A percentile compares a stretch with the other conserved stretches of the same genome.
Evolutionary conservation across 2,329 filamentous ascomycete genomes (phyloP).

Genomic region (Colletotrichum sp.): DNA sequence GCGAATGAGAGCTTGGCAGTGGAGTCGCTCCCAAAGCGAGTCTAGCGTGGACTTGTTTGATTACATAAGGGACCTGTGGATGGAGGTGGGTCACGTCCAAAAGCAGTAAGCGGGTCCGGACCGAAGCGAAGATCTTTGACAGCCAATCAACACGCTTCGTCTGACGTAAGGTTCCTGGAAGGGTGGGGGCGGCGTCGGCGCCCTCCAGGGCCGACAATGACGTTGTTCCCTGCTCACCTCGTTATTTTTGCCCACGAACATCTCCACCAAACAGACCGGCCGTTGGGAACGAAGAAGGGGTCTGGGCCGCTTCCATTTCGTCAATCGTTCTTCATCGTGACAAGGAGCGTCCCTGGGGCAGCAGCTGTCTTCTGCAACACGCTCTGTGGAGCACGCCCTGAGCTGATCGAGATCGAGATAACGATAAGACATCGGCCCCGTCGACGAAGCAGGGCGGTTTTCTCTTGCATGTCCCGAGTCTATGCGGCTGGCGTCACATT

Average conservation of each 20-base stretch:
- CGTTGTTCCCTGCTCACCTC: not conserved
- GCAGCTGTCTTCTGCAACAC: not conserved
- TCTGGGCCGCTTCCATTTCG: not conserved
- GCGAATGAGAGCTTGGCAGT: not conserved
- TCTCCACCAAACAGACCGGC: not conserved
- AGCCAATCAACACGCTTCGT: not conserved
- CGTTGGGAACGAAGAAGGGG: not conserved
- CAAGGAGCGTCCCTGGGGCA: not conserved
- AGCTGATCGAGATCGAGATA: conserved; percentile 13
- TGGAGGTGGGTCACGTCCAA: not conserved
- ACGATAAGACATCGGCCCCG: not conserved
- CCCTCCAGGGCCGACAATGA: not conserved
- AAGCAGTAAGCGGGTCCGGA: not conserved
- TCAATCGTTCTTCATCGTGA: not conserved
- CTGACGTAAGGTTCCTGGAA: not conserved
- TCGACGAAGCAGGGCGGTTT: not conserved
- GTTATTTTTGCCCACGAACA: not conserved
- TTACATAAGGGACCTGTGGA: not conserved
- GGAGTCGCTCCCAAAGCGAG: accelerated
- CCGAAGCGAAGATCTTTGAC: not conserved
- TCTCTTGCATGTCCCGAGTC: not conserved
- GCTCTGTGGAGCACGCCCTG: not conserved
- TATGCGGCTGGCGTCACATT: not conserved
- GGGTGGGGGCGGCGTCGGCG: not conserved
- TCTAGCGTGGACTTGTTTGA: accelerated